These are phyloP conservation scores for Euptelea pleiosperma DNA, from an alignment of 164 flowering plant species.

Conservation along the genomic window DNA sequence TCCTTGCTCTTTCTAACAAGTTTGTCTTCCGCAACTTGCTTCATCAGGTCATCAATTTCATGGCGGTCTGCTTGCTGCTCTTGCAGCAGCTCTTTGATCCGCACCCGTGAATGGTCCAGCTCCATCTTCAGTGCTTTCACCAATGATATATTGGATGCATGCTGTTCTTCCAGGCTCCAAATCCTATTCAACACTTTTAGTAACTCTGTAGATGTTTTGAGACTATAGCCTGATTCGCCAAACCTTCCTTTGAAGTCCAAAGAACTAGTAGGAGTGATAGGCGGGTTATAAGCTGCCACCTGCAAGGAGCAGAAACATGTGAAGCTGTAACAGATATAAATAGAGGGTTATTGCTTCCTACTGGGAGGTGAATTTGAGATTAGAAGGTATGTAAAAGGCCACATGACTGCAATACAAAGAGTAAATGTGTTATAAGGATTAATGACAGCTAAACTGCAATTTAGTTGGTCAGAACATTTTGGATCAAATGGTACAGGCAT, in stretches of 20 bases:
- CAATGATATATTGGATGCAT: constrained; percentile 50
- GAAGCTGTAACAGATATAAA: too few relatives aligned
- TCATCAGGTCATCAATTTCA: constrained; percentile 54
- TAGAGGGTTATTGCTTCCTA: too few relatives aligned
- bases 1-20: constrained; percentile 50
- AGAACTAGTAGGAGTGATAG: constrained; percentile 60
- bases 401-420: too few relatives aligned
- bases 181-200: constrained; percentile 72
- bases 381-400: too few relatives aligned
- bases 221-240: constrained; percentile 42
- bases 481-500: too few relatives aligned
- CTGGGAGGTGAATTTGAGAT: too few relatives aligned
- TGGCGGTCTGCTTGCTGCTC: constrained; percentile 49
- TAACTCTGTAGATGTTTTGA: constrained; percentile 74
- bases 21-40: constrained; percentile 63
- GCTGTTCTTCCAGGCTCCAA: constrained; percentile 88
- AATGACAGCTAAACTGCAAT: too few relatives aligned
- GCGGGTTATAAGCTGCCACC: constrained; percentile 62
- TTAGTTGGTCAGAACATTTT: too few relatives aligned
- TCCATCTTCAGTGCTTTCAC: constrained; percentile 58
- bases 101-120: constrained; percentile 42
- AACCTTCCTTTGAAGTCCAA: constrained; percentile 39
- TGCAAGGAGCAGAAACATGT: constrained; percentile 16
- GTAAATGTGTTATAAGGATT: too few relatives aligned
- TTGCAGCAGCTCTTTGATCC: constrained; percentile 44